phyloP scores from a whole-genome alignment of 2,329 filamentous ascomycete species.

The Sarocladiaceae sp. region DNA sequence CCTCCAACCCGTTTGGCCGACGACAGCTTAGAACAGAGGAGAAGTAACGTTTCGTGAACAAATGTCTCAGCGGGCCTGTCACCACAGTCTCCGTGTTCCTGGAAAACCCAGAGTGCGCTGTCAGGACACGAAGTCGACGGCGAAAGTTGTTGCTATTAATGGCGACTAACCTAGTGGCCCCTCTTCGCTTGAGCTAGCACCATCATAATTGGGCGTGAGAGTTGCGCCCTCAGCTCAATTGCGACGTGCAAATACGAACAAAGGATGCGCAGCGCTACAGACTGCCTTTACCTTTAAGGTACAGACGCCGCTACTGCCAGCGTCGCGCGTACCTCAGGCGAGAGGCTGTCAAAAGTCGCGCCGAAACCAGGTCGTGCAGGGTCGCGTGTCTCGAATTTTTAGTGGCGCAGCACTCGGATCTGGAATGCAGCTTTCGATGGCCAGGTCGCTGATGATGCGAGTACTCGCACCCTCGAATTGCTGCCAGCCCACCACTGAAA shows the following conservation, averaged over 20 bases:
- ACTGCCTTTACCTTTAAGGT: no score
- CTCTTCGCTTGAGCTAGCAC: not conserved
- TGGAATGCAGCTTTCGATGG: not conserved
- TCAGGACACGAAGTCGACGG: not conserved
- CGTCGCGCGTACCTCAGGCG: no score
- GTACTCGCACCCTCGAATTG: not conserved
- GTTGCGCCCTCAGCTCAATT: no score
- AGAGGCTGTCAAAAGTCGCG: no score
- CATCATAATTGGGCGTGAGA: no score
- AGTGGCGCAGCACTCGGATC: not conserved
- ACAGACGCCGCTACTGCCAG: no score
- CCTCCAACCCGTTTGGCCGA: no score
- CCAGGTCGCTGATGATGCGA: not conserved
- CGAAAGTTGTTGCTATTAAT: slow-evolving; percentile 5
- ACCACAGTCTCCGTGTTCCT: not conserved
- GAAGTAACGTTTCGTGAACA: not conserved
- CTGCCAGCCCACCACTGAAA: no score
- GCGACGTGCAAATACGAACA: no score
- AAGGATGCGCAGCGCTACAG: no score
- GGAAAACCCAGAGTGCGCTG: not conserved
- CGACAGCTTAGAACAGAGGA: no score
- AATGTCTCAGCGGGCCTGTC: not conserved
- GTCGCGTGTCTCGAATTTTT: not conserved
- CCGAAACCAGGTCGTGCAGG: not conserved
- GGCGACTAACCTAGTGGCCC: not conserved